Evolutionary conservation across 805 yeast genomes (phyloP), one percentile per base, ranked within the genome.

Genomic region (Spathaspora arborariae): DNA sequence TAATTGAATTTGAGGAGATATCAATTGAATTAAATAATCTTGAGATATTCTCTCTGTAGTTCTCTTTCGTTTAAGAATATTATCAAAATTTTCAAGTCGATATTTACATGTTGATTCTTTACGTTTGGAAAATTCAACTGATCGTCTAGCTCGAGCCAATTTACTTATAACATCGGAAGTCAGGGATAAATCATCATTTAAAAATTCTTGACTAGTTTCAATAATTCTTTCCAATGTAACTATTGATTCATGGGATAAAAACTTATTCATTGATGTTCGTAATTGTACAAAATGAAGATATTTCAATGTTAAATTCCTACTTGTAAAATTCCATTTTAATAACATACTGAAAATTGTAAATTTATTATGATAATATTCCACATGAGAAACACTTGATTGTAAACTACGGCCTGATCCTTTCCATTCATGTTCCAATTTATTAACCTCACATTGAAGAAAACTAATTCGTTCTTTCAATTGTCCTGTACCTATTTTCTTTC

Each of bases 1-100:
- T 10, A 72, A 52, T 49, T 72, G 78, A 39, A 72, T 72, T 46
- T 72, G 78, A 1, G 78, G 76, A 0, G 74, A 67, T 1, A 70
- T 56, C 7, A 72, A 61, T 34, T 70, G 73, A 27, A 72, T 57
- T 42, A 62, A 50, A 48, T 56, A 72, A 50, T 71, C 75, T 41
- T 69, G 72, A 71, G 75, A 45, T 10, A 69, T 48, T 4, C 46
- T 50, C 46, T 69, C 64, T 42, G 53, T 47, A 6, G 52, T 53
- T 3, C 42, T 35, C 3, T 59, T 59, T 7, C 50, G 42, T 4
- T 61, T 56, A 7, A 72, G 46, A 21, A 69, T 65, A 5, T 55
- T 47, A 22, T 70, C 68, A 50, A 71, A 70, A 15, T 62, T 62
- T 1, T 51, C 52, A n/a, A 71, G 41, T 37, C 71, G 50, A 4